Conservation (phyloP, 352 stramenopile genomes). For the Pythium rhizo-oryzae region DNA sequence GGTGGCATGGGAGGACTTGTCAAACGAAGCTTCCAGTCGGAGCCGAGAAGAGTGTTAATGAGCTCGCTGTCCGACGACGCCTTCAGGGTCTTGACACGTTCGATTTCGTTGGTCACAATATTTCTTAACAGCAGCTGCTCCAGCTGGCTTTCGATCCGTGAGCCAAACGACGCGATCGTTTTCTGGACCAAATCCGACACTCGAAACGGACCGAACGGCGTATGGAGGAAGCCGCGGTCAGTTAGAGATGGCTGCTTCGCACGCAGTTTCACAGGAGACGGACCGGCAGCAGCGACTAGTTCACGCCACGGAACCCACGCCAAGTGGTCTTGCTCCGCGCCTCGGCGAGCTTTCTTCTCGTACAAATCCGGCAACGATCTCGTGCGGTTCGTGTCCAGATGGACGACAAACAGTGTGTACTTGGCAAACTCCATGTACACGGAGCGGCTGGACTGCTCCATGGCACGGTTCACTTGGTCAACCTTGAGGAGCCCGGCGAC, state of each 20-base stretch:
- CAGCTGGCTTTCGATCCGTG: neutral
- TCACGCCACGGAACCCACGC: slow-evolving; percentile 8
- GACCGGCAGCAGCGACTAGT: neutral
- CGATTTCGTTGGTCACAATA: neutral
- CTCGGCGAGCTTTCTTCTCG: neutral
- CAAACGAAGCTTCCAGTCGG: slow-evolving; percentile 7
- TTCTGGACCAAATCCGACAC: slow-evolving; percentile 3
- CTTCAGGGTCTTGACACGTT: slow-evolving; percentile 2
- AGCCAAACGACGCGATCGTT: neutral
- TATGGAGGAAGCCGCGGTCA: neutral
- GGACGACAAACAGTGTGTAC: slow-evolving; percentile 12
- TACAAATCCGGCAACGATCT: slow-evolving; percentile 4
- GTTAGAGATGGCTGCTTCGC: neutral
- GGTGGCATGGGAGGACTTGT: slow-evolving; percentile 2
- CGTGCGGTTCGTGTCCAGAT: neutral
- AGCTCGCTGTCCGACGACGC: neutral
- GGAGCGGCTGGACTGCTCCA: slow-evolving; percentile 5
- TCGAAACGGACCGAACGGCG: neutral
- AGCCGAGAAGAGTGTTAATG: neutral
- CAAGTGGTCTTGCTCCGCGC: slow-evolving; percentile 10
- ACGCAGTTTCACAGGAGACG: neutral
- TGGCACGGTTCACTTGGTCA: neutral
- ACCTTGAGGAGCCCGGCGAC: slow-evolving; percentile 1
- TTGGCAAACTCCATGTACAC: slow-evolving; percentile 14
- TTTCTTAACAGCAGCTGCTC: slow-evolving; percentile 8